Evolutionary conservation across 768 basidiomycete genomes (phyloP).

Genomic region (Lactifluus piperatus): DNA sequence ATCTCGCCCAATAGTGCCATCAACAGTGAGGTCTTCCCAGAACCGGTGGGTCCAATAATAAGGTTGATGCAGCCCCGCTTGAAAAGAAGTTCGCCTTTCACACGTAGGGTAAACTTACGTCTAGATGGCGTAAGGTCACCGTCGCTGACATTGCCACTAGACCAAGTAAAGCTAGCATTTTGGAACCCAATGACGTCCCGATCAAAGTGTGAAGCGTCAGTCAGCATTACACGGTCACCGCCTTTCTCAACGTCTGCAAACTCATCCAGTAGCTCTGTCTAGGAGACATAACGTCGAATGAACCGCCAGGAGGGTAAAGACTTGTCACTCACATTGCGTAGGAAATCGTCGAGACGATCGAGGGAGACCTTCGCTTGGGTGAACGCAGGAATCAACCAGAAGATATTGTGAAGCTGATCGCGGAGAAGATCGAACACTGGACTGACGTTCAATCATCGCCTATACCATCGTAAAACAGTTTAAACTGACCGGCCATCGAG

Average conservation of each 20-base stretch:
- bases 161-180: conserved; percentile 50
- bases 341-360: conserved; percentile 33
- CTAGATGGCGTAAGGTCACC: conserved; percentile 34
- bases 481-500: conserved; percentile 20
- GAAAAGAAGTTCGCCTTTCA: conserved; percentile 50
- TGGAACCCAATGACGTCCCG: conserved; percentile 39
- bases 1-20: conserved; percentile 65
- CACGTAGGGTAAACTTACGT: conserved; percentile 40
- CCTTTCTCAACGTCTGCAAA: conserved; percentile 18
- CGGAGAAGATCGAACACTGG: conserved; percentile 35
- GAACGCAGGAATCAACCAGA: conserved; percentile 22
- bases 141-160: conserved; percentile 26
- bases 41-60: conserved; percentile 49
- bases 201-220: conserved; percentile 16
- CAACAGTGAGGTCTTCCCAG: conserved; percentile 55
- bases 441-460: neutral
- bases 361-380: conserved; percentile 32
- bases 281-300: neutral
- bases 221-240: conserved; percentile 13
- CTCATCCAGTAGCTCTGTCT: conserved; percentile 30
- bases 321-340: conserved; percentile 23
- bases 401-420: conserved; percentile 25
- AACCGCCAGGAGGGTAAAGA: neutral
- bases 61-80: conserved; percentile 44
- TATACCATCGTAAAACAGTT: neutral